Evolutionary conservation across 2,329 filamentous ascomycete genomes (phyloP), one percentile per base, ranked within the genome.

Genomic region (Microsporum ferrugineum): DNA sequence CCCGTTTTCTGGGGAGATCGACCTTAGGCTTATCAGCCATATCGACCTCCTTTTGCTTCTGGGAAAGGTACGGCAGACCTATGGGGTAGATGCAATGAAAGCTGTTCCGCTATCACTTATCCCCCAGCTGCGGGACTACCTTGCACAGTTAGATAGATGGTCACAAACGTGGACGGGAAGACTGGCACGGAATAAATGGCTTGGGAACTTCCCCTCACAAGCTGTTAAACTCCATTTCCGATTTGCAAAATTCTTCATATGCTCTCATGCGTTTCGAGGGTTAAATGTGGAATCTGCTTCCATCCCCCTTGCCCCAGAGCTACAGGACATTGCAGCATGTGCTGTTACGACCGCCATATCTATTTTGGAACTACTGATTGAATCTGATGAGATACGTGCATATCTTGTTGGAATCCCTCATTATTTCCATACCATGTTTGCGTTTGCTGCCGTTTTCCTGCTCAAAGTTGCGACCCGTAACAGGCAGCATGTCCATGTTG

Each of bases 231-330:
- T 80, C 27, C 77, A 79, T 63, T 78, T 77, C 59, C 73, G 79
- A 62, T 80, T 79, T 66, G 77, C 76, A 4, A 74, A 77, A 61
- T 69, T 80, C 1, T 77, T 79, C 55, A 69, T 80, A 1, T 75
- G 76, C 29, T 78, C 79, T 4, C 76, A 78, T 55, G 77, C 77
- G 10, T 73, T 80, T 34, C 73, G 78, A 23, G 75, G 76, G 1
- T 70, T 78, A 2, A 67, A 68, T n/a, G 62, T 68, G 62, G 61
- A 73, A 69, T 64, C 72, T 70, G 0, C 66, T 68, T 0, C 72
- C 75, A 61, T 67, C 70, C 2, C 70, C 68, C n/a, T 67, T 63
- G 14, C 63, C n/a, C 63, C 60, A 17, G 58, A 61, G 4, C 34
- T 64, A 29, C 27, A 62, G 38, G 57, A 60, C 33, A 62, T 64